These are phyloP conservation scores for Neurospora sp. DNA, from an alignment of 495 filamentous ascomycete species.

Conservation along the genomic window DNA sequence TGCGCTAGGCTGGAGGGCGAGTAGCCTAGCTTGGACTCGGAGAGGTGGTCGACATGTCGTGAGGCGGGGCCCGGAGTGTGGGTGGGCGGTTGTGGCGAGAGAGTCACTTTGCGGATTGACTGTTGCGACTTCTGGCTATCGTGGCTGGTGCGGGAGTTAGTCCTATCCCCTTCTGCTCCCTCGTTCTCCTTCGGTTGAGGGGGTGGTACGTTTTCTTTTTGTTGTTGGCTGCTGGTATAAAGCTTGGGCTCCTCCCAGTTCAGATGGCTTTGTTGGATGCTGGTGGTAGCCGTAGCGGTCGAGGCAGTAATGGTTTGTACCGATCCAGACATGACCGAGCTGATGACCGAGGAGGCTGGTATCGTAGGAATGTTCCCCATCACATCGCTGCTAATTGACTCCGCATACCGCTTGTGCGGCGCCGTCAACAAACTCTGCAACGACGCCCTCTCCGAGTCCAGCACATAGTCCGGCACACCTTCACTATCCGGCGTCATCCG, in stretches of 20 bases:
- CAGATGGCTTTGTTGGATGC: background rate
- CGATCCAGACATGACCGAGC: background rate
- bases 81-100: background rate
- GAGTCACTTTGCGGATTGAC: conserved; percentile 24
- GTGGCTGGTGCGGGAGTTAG: conserved; percentile 4
- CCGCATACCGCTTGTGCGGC: background rate
- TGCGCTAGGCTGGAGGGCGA: conserved; percentile 18
- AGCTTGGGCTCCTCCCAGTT: background rate
- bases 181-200: conserved; percentile 15
- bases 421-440: background rate
- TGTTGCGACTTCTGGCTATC: conserved; percentile 43
- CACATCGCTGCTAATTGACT: background rate
- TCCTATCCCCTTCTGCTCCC: background rate
- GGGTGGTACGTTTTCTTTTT: background rate
- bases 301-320: background rate
- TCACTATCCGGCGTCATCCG: background rate
- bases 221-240: background rate
- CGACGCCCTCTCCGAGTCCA: background rate
- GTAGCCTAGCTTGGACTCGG: background rate
- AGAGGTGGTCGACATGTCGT: background rate
- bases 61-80: background rate
- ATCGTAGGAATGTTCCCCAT: background rate
- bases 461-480: background rate
- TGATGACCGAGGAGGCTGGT: background rate
- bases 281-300: background rate